Base-by-base conservation (phyloP, 2,329 filamentous ascomycete species). In the Colletotrichum sp. region DNA sequence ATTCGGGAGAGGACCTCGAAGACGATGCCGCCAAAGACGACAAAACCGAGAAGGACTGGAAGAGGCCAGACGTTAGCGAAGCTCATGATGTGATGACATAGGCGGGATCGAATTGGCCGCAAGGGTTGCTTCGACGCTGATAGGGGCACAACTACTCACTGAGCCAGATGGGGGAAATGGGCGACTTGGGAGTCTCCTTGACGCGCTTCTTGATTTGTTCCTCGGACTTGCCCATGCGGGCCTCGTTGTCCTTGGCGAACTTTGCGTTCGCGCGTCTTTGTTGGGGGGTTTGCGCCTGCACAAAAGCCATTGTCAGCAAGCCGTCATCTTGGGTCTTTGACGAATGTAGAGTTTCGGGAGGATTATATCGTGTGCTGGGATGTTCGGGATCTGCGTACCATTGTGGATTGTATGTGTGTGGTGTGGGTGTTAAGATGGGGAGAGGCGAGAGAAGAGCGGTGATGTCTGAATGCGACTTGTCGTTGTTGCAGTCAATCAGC, bases 221-320 rank as follows among this genome's bases (percentile, higher is more conserved):
- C 74, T 92, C 89, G n/a, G 92, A 90, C 87, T 95, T 95, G 86
- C 95, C 95, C 85, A 94, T 94, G 83, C 93, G 94, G 76, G 89
- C 87, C 83, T 94, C 92, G 84, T 96, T 93, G 70, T 91, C 89
- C 84, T 93, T 93, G 79, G 90, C 93, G 86, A 95, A 98, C 86
- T 94, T 94, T 82, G 91, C 91, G 88, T 97, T 97, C 78, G 93
- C 93, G 82, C 92, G 92, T 84, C 95, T 93, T 89, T 97, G 95
- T 85, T 95, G 91, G 80, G 93, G 95, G 80, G 95, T 97, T 93
- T 96, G 95, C 80, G 93, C 94, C 94, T 96, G 82, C 25, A 12
- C 19, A 61, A 29, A 19, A 25, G 5, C 16, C 32, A n/a, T n/a
- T 29, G 67, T 71, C 30, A 75, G 75, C 27, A 19, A 22, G 19